These are phyloP conservation scores for Arthroderma sp. DNA, from an alignment of 2,329 filamentous ascomycete species.

Conservation along the genomic window DNA sequence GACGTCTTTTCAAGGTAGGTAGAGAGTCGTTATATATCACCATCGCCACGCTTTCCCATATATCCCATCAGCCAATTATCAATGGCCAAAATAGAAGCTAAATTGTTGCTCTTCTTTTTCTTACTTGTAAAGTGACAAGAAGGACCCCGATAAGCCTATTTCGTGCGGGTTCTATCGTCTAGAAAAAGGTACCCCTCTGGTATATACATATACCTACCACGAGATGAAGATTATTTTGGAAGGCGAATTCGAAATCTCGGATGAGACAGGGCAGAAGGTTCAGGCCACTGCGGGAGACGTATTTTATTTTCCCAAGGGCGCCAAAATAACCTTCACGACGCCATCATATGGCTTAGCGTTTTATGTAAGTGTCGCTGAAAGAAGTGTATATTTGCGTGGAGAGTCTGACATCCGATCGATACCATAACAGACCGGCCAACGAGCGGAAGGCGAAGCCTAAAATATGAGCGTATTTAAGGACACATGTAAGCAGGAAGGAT, in stretches of 20 bases:
- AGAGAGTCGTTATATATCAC: no score
- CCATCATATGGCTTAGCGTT: constrained; percentile 49
- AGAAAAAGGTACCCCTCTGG: constrained; percentile 53
- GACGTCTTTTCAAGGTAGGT: constrained; percentile 44
- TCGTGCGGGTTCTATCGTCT: constrained; percentile 53
- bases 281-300: constrained; percentile 50
- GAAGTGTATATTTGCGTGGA: neutral
- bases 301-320: constrained; percentile 55
- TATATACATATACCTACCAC: constrained; percentile 57
- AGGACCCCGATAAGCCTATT: constrained; percentile 46
- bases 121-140: constrained; percentile 32
- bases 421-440: constrained; percentile 7
- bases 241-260: constrained; percentile 51
- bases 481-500: no score
- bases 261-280: constrained; percentile 48
- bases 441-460: constrained; percentile 7
- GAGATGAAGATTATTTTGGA: constrained; percentile 65
- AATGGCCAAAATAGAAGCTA: neutral
- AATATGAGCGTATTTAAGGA: neutral
- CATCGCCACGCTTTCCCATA: no score
- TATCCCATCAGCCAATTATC: no score
- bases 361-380: constrained; percentile 26
- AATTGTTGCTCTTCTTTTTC: neutral
- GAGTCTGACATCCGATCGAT: neutral
- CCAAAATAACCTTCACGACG: constrained; percentile 53